Evolutionary conservation across 805 yeast species (phyloP).

Genomic region (Tetrapisispora iriomotensis): DNA sequence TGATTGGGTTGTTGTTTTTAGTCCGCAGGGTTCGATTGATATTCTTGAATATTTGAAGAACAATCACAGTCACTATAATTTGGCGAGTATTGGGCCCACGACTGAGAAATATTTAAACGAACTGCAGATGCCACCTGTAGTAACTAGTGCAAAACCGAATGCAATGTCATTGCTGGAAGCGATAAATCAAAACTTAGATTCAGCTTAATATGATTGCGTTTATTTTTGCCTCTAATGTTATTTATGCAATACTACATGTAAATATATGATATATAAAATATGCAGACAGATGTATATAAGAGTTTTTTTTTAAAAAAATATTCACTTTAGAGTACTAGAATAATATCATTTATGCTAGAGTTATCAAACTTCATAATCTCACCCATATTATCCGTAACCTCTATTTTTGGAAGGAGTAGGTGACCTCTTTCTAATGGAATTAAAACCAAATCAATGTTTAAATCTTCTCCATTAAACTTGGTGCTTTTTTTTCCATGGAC

Average conservation of each 20-base stretch:
- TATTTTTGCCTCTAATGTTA: not conserved
- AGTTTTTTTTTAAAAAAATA: not conserved
- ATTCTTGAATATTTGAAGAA: slow-evolving; percentile 42
- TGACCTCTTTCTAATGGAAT: slow-evolving; percentile 75
- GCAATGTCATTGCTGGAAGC: slow-evolving; percentile 43
- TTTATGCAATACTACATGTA: too few species aligned
- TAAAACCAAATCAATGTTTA: slow-evolving; percentile 35
- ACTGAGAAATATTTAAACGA: slow-evolving; percentile 53
- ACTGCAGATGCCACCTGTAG: slow-evolving; percentile 46
- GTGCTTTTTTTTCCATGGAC: slow-evolving; percentile 61
- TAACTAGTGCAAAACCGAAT: slow-evolving; percentile 65
- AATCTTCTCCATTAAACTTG: slow-evolving; percentile 33
- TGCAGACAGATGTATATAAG: not conserved
- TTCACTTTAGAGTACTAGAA: slow-evolving; percentile 65
- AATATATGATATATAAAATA: not conserved
- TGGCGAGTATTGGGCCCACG: slow-evolving; percentile 91
- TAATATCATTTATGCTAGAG: slow-evolving; percentile 56
- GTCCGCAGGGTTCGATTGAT: slow-evolving; percentile 76
- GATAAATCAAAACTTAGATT: not conserved
- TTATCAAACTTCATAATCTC: slow-evolving; percentile 50
- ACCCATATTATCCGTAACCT: slow-evolving; percentile 32
- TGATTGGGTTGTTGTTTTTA: slow-evolving; percentile 76
- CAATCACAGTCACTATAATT: slow-evolving; percentile 12
- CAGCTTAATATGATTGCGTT: not conserved
- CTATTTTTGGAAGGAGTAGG: slow-evolving; percentile 54